phyloP scores from a whole-genome alignment of 352 stramenopile genomes.

The Pythium dissotocum region DNA sequence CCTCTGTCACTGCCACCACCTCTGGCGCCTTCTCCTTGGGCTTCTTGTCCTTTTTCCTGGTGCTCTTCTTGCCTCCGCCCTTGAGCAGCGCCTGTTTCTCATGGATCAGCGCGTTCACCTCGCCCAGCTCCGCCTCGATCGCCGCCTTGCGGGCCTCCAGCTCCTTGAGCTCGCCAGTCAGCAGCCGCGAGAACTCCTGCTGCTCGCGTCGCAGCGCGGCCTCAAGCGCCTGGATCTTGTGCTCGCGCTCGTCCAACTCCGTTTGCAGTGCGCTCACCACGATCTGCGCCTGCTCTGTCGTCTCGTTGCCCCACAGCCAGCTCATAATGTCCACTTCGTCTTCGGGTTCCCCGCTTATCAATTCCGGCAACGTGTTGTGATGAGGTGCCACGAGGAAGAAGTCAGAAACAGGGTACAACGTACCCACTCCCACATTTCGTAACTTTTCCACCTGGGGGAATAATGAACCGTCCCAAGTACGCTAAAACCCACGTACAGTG shows the following conservation, averaged over 20 bases:
- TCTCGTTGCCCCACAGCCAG: conserved; percentile 86
- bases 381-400: conserved; percentile 15
- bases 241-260: conserved; percentile 81
- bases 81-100: conserved; percentile 63
- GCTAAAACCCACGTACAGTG: too few species aligned
- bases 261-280: conserved; percentile 79
- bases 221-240: conserved; percentile 79
- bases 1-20: conserved; percentile 10
- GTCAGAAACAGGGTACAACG: conserved; percentile 12
- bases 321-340: conserved; percentile 52
- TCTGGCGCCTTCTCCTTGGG: conserved; percentile 26
- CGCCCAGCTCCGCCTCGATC: conserved; percentile 45
- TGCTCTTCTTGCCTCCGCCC: conserved; percentile 5
- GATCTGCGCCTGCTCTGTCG: conserved; percentile 83
- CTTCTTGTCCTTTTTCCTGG: conserved; percentile 41
- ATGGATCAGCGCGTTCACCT: conserved; percentile 56
- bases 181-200: conserved; percentile 60
- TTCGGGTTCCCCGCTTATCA: not conserved
- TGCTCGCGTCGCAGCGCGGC: conserved; percentile 73
- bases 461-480: too few species aligned
- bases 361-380: not conserved
- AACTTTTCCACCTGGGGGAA: not conserved
- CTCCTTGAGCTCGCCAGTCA: conserved; percentile 66
- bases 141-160: conserved; percentile 51
- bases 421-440: not conserved